phyloP scores from a whole-genome alignment of 208 protist species.

The Borovskyia barvae region DNA sequence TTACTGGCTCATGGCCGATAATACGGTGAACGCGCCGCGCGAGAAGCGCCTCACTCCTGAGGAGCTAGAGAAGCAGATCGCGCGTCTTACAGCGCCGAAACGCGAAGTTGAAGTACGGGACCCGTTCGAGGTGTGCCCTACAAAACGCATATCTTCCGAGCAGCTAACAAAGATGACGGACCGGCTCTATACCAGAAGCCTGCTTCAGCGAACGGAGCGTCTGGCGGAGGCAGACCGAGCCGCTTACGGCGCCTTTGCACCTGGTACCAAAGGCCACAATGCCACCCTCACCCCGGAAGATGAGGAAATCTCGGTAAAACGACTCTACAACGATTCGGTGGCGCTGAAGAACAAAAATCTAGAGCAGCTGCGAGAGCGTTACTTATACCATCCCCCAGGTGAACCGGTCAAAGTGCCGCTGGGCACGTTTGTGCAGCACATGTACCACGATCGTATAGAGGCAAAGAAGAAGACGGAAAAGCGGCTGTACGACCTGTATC shows the following conservation, averaged over 20 bases:
- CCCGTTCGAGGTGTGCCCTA: slow-evolving; percentile 67
- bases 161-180: slow-evolving; percentile 61
- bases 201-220: slow-evolving; percentile 30
- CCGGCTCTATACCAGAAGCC: slow-evolving; percentile 65
- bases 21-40: no score
- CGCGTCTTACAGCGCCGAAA: slow-evolving; percentile 34
- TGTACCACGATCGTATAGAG: slow-evolving; percentile 68
- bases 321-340: slow-evolving; percentile 48
- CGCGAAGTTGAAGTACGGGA: slow-evolving; percentile 31
- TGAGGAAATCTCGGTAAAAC: slow-evolving; percentile 40
- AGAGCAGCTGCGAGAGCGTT: slow-evolving; percentile 32
- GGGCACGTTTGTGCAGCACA: slow-evolving; percentile 64
- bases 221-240: slow-evolving; percentile 26
- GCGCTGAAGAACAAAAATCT: slow-evolving; percentile 31
- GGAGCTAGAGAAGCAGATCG: slow-evolving; percentile 62
- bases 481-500: slow-evolving; percentile 71
- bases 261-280: neutral
- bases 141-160: slow-evolving; percentile 36
- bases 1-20: no score
- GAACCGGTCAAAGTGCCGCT: slow-evolving; percentile 34
- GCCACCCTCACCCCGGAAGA: slow-evolving; percentile 24
- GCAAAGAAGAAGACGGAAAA: slow-evolving; percentile 67
- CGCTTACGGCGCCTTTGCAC: slow-evolving; percentile 1
- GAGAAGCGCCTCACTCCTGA: slow-evolving; percentile 43
- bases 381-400: slow-evolving; percentile 21